phyloP scores from a whole-genome alignment of 345 rosid genomes.

The Eucalyptus microcorys region DNA sequence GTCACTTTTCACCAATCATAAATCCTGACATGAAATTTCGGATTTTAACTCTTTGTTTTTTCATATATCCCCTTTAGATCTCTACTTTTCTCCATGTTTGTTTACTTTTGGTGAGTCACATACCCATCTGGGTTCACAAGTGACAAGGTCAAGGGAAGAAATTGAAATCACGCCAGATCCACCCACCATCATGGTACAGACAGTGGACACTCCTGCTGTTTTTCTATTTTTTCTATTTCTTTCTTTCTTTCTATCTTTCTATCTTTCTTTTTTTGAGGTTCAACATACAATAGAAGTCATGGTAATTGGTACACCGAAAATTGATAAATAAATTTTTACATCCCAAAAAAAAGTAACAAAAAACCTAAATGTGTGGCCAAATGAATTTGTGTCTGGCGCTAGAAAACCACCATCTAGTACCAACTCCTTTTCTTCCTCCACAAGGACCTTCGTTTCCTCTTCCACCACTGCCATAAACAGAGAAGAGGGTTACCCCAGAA shows the following conservation, averaged over 20 bases:
- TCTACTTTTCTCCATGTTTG: background rate
- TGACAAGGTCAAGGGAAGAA: background rate
- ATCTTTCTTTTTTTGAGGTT: background rate
- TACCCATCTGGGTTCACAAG: background rate
- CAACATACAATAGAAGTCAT: background rate
- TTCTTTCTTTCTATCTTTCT: too few relatives aligned
- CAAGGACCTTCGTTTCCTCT: constrained; percentile 21
- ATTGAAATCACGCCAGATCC: background rate
- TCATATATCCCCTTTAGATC: background rate
- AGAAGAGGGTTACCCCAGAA: background rate
- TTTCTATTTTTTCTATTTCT: background rate
- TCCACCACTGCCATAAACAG: constrained; percentile 2
- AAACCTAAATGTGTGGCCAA: constrained; percentile 84
- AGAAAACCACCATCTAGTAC: constrained; percentile 39
- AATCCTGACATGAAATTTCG: background rate
- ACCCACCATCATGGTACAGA: background rate
- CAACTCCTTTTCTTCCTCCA: constrained; percentile 22
- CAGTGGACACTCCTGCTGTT: background rate
- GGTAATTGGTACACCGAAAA: background rate
- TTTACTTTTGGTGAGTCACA: background rate
- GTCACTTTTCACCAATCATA: background rate
- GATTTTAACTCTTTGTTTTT: background rate
- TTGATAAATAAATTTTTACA: background rate
- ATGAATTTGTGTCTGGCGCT: constrained; percentile 58
- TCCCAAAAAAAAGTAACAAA: background rate